Evolutionary conservation across 257 asterid species (phyloP), one percentile per base, ranked within the genome.

Genomic region (Nicotiana paniculata): DNA sequence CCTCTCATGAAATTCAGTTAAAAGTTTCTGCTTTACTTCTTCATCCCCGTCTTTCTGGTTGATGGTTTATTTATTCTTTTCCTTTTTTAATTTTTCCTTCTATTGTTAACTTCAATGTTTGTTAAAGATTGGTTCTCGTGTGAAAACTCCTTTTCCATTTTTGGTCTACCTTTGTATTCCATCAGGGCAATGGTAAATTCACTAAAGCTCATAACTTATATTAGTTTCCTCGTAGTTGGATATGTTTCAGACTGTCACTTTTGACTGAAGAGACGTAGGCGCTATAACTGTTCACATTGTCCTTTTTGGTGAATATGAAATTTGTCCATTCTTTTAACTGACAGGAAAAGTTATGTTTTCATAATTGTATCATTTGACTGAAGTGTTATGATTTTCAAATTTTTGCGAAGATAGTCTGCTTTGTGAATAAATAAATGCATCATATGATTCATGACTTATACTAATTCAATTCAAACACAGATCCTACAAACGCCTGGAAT

Each of bases 401-500:
- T 53, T n/a, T 28, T 48, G 43, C 16, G 26, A 66, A 66, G 26
- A 32, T 66, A 13, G 33, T 8, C 51, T 33, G 48, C 75, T 33
- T 69, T 46, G 7, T 58, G 39, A 11, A 65, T 51, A 76, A 63
- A 70, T 32, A 54, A 48, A 24, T 39, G 58, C 59, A 35, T n/a
- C 32, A 35, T 43, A 77, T 85, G 61, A 81, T 77, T 87, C 82
- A 18, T 48, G 62, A 48, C 51, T 74, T 74, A 15, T 74, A 15
- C 79, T 74, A 48, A 74, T 74, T 74, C 43, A 26, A 48, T 74
- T 74, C 62, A 89, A 59, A 82, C 81, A 61, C 90, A 70, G 79
- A 79, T 53, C 57, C 63, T 78, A 57, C 85, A 85, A 63, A 83
- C 86, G 78, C 87, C 85, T 54, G 91, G 90, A 21, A 87, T 77